phyloP scores from a whole-genome alignment of 1,139 yeast genomes.

The Candida freyschussii region DNA sequence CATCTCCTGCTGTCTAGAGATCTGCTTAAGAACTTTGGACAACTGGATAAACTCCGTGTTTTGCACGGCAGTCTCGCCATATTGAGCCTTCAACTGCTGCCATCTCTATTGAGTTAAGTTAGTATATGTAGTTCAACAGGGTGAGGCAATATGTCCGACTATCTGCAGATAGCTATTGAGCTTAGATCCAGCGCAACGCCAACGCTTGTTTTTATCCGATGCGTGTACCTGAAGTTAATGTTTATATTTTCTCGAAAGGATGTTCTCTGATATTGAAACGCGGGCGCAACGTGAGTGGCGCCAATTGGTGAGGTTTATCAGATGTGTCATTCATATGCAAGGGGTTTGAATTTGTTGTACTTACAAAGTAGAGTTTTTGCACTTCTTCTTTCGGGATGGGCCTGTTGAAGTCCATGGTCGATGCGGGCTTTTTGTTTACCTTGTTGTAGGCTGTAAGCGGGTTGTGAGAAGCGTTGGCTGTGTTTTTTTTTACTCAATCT shows the following conservation, averaged over 20 bases:
- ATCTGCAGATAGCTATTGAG: no score
- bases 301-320: background rate
- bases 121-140: no score
- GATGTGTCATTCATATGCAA: background rate
- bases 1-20: conserved; percentile 44
- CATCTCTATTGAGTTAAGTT: no score
- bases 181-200: no score
- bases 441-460: background rate
- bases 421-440: conserved; percentile 3
- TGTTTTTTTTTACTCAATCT: no score
- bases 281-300: no score
- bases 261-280: no score
- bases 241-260: no score
- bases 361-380: conserved; percentile 23
- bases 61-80: conserved; percentile 59
- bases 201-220: no score
- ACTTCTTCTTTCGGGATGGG: conserved; percentile 24
- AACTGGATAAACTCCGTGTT: conserved; percentile 59
- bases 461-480: background rate
- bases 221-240: no score
- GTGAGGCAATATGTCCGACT: no score
- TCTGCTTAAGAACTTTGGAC: conserved; percentile 49
- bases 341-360: no score
- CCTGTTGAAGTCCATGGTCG: conserved; percentile 23
- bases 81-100: conserved; percentile 58